Evolutionary conservation across 768 basidiomycete species (phyloP).

Genomic region (Suillus subluteus): DNA sequence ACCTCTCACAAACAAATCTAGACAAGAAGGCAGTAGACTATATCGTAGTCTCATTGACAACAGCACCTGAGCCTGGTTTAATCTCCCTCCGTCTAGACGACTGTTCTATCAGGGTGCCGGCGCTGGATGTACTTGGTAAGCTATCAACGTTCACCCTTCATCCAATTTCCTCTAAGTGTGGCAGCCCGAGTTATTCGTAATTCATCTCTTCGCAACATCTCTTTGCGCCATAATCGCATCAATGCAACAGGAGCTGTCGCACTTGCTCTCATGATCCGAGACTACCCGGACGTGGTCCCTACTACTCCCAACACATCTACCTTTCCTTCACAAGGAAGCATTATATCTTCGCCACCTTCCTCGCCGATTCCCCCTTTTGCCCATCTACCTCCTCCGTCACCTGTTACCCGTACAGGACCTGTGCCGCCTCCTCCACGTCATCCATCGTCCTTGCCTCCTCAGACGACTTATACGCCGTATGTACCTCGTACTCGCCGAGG

Average conservation of each 20-base stretch:
- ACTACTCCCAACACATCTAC: conserved; percentile 16
- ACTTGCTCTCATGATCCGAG: conserved; percentile 93
- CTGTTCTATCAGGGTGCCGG: conserved; percentile 72
- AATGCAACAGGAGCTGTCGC: conserved; percentile 85
- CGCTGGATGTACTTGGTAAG: conserved; percentile 82
- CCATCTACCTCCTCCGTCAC: conserved; percentile 21
- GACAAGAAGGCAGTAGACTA: conserved; percentile 88
- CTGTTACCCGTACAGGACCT: conserved; percentile 40
- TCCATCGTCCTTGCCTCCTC: conserved; percentile 48
- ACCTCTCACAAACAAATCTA: conserved; percentile 83
- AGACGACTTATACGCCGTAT: conserved; percentile 85
- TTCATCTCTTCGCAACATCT: conserved; percentile 86
- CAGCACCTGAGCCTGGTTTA: conserved; percentile 46
- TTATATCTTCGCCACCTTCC: conserved; percentile 36
- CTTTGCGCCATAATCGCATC: conserved; percentile 88
- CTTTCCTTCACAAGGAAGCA: conserved; percentile 13
- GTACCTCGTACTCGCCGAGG: conserved; percentile 67
- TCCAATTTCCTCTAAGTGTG: background rate
- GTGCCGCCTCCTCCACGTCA: conserved; percentile 54
- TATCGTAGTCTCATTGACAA: conserved; percentile 68
- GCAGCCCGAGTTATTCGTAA: conserved; percentile 82
- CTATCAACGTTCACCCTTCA: conserved; percentile 12
- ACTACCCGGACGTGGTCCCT: conserved; percentile 83
- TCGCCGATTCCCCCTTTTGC: conserved; percentile 36
- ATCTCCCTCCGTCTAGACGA: conserved; percentile 89